Conservation (phyloP, 192 early-diverging fungal species). For the Podochytrium sp. region DNA sequence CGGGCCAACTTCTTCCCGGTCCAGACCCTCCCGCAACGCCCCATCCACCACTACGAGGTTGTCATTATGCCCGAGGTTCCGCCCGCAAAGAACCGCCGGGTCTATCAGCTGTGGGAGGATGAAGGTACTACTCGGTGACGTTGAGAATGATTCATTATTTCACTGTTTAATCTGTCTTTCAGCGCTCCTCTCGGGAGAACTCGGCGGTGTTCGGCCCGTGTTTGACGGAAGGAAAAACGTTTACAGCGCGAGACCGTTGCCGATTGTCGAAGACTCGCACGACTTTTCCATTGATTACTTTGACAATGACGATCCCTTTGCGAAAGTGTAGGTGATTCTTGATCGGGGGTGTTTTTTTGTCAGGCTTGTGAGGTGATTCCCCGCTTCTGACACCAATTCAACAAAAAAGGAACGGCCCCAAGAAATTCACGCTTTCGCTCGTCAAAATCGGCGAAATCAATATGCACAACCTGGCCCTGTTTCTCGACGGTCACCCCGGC, state of each 20-base stretch:
- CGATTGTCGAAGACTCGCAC: conserved; percentile 53
- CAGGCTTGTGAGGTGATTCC: neutral
- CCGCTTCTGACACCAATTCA: neutral
- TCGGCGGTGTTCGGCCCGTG: conserved; percentile 68
- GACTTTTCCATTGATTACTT: conserved; percentile 64
- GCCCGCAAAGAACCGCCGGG: conserved; percentile 69
- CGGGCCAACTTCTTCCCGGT: conserved; percentile 82
- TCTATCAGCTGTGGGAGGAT: conserved; percentile 72
- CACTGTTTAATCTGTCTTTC: neutral
- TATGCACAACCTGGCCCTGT: conserved; percentile 52
- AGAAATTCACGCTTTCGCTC: conserved; percentile 68
- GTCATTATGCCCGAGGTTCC: conserved; percentile 79
- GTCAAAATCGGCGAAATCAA: conserved; percentile 70
- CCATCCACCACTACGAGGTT: conserved; percentile 91
- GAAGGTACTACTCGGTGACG: neutral
- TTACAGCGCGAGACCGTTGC: conserved; percentile 62
- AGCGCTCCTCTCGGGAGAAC: conserved; percentile 49
- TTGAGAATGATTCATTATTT: neutral
- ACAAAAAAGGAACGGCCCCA: conserved; percentile 40
- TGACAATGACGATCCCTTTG: conserved; percentile 55
- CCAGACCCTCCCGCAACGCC: conserved; percentile 58
- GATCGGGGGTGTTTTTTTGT: neutral
- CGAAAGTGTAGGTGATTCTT: conserved; percentile 10
- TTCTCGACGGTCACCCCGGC: conserved; percentile 45
- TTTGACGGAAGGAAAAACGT: conserved; percentile 87